A percentile compares a stretch with the other conserved stretches of the same genome.
These are phyloP conservation scores for Fusarium euwallaceae DNA, from an alignment of 2,329 filamentous ascomycete species.

Conservation along the genomic window DNA sequence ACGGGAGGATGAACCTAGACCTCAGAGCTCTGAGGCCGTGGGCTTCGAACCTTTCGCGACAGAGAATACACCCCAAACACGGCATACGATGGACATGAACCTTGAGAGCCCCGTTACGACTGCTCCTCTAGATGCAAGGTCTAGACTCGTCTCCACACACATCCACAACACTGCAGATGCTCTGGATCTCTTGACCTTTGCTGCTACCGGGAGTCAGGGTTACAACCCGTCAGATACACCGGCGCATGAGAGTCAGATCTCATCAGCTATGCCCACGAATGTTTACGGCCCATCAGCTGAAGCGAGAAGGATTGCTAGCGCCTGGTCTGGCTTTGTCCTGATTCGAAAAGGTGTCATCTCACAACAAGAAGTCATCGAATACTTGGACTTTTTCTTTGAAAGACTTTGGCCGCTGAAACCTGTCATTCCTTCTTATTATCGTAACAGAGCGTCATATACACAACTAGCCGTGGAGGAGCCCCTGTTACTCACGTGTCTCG, in stretches of 20 bases:
- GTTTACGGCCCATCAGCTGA: neutral
- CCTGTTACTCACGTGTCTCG: conserved; percentile 20
- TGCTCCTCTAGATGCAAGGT: conserved; percentile 15
- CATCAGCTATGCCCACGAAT: neutral
- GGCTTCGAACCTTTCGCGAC: neutral
- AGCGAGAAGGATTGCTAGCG: neutral
- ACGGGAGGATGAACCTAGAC: neutral
- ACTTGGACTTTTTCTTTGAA: conserved; percentile 26
- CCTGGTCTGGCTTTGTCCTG: conserved; percentile 20
- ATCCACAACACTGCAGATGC: conserved; percentile 30
- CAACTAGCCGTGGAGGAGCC: conserved; percentile 24
- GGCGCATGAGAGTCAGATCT: neutral
- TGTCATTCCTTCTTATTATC: conserved; percentile 22
- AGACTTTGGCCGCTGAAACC: conserved; percentile 30
- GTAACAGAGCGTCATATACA: neutral
- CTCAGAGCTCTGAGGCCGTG: neutral
- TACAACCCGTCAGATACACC: conserved; percentile 9
- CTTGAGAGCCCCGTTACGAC: neutral
- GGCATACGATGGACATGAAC: neutral
- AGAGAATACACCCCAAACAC: neutral
- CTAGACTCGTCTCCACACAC: conserved; percentile 25
- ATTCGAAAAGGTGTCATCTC: conserved; percentile 28
- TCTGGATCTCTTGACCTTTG: conserved; percentile 25
- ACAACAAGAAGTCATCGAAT: conserved; percentile 21
- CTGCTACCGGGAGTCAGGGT: conserved; percentile 5